These are phyloP conservation scores for Picea abies DNA, from an alignment of 83 land plant species.

Conservation along the genomic window DNA sequence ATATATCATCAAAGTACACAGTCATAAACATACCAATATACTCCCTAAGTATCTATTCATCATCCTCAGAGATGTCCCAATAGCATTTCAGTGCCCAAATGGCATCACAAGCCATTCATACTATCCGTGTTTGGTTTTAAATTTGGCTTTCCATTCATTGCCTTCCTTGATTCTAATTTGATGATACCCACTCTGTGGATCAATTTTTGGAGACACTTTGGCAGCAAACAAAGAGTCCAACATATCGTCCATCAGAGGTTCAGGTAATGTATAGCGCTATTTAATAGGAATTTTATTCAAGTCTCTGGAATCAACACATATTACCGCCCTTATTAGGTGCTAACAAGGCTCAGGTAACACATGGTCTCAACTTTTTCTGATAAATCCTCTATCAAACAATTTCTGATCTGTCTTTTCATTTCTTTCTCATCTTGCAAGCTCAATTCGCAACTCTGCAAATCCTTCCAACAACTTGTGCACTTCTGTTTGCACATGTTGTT, in stretches of 20 bases:
- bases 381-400: no score
- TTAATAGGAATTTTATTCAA: not conserved
- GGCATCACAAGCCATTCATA: not conserved
- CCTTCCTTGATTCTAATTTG: not conserved
- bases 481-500: no score
- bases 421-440: no score
- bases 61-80: not conserved
- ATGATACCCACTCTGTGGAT: not conserved
- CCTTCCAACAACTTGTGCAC: no score
- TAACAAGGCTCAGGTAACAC: no score
- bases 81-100: not conserved
- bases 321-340: not conserved
- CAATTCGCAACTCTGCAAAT: no score
- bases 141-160: not conserved
- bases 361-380: no score
- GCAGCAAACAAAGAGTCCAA: no score
- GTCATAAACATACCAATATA: not conserved
- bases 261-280: not conserved
- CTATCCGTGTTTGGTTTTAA: not conserved
- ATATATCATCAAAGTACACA: not conserved
- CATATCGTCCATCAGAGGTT: not conserved
- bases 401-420: no score
- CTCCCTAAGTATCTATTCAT: not conserved
- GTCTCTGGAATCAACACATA: not conserved
- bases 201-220: not conserved